These are phyloP conservation scores for Mycena indigotica DNA, from an alignment of 768 basidiomycete genomes.

Conservation along the genomic window DNA sequence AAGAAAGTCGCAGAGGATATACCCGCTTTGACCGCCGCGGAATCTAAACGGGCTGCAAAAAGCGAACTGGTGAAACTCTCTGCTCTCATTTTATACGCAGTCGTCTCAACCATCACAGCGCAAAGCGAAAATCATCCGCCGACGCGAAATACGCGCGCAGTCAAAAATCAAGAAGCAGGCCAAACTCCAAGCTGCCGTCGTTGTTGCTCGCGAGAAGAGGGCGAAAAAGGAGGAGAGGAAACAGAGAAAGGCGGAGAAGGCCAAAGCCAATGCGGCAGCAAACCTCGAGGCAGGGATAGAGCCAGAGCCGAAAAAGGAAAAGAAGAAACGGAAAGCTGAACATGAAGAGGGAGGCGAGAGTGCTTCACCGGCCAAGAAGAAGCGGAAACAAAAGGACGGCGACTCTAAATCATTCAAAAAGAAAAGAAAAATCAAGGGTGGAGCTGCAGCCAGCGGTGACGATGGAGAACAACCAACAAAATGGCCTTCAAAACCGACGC, in stretches of 20 bases:
- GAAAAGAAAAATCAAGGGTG: slow-evolving; percentile 24
- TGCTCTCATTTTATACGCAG: slow-evolving; percentile 29
- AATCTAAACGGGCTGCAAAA: slow-evolving; percentile 65
- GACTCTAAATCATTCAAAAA: slow-evolving; percentile 24
- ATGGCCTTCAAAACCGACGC: slow-evolving; percentile 1
- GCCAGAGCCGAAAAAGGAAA: slow-evolving; percentile 13
- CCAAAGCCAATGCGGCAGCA: not conserved
- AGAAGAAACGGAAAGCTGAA: slow-evolving; percentile 2
- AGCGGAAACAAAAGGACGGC: slow-evolving; percentile 2
- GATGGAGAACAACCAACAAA: not conserved
- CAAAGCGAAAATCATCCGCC: not conserved
- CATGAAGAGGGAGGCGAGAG: slow-evolving; percentile 3
- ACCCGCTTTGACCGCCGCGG: slow-evolving; percentile 22
- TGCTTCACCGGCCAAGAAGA: slow-evolving; percentile 8
- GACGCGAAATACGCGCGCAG: not conserved
- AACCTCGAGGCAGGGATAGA: not conserved
- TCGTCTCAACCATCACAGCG: not conserved
- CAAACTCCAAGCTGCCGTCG: slow-evolving; percentile 50
- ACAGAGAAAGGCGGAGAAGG: slow-evolving; percentile 5
- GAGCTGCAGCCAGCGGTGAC: not conserved
- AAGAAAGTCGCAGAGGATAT: slow-evolving; percentile 31
- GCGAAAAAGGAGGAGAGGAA: slow-evolving; percentile 11
- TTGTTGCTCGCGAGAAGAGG: slow-evolving; percentile 45
- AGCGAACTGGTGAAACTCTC: slow-evolving; percentile 36
- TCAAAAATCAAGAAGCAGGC: not conserved